Percentiles rank a stretch among this genome's conserved stretches.
Conservation (phyloP, 2,329 filamentous ascomycete genomes). For the Myriosclerotinia curreyana region DNA sequence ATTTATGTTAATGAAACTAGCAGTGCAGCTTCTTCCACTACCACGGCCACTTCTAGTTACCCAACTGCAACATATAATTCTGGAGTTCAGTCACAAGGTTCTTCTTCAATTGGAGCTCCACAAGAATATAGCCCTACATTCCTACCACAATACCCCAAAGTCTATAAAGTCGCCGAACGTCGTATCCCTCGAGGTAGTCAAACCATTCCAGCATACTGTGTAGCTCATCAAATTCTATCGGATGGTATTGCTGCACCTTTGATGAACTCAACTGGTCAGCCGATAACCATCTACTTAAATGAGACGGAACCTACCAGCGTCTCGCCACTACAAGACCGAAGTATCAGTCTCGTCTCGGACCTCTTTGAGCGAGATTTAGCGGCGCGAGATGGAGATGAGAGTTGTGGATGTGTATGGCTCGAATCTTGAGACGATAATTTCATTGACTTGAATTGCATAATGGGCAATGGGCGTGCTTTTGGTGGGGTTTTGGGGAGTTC, state of each 20-base stretch:
- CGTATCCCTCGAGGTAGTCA: constrained; percentile 40
- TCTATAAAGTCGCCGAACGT: constrained; percentile 65
- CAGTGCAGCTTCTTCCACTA: constrained; percentile 36
- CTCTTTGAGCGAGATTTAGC: constrained; percentile 12
- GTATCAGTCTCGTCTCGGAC: constrained; percentile 3
- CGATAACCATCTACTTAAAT: constrained; percentile 33
- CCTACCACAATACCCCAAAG: constrained; percentile 49
- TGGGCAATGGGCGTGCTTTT: constrained; percentile 7
- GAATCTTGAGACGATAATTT: constrained; percentile 13
- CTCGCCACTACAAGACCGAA: constrained; percentile 23
- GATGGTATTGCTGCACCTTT: constrained; percentile 42
- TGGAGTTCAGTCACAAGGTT: not conserved
- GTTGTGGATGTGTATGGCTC: constrained; percentile 26
- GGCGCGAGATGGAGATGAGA: constrained; percentile 4
- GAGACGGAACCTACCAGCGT: constrained; percentile 33
- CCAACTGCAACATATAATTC: not conserved
- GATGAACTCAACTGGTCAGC: constrained; percentile 33
- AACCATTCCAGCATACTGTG: constrained; percentile 55
- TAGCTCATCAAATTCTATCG: constrained; percentile 59
- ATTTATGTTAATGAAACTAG: constrained; percentile 53
- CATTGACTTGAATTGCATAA: not conserved
- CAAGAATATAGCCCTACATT: constrained; percentile 29
- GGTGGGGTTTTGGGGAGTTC: not conserved
- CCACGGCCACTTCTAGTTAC: constrained; percentile 16
- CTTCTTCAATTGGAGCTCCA: constrained; percentile 24